phyloP scores from a whole-genome alignment of 805 yeast species.

The Ogataea methanolica region DNA sequence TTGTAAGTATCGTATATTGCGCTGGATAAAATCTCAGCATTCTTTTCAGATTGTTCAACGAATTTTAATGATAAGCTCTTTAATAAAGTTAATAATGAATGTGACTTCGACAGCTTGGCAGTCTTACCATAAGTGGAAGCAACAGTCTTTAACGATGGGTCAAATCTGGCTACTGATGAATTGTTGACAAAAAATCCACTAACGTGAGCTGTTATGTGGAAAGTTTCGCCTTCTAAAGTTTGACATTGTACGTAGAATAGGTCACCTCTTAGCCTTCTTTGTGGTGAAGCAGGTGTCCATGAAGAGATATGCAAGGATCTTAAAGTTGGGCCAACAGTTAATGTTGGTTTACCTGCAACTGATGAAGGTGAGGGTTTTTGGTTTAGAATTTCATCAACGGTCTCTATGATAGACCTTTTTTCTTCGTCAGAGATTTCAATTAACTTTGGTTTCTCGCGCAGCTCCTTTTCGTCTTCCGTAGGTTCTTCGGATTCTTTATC shows the following conservation, averaged over 20 bases:
- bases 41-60: conserved; percentile 43
- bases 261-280: conserved; percentile 65
- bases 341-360: conserved; percentile 30
- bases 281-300: conserved; percentile 83
- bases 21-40: conserved; percentile 40
- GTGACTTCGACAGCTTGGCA: conserved; percentile 34
- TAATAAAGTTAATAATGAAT: conserved; percentile 58
- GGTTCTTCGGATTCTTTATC: conserved; percentile 5
- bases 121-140: conserved; percentile 22
- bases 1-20: conserved; percentile 51
- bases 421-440: conserved; percentile 29
- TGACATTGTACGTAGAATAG: conserved; percentile 68
- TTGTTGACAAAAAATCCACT: conserved; percentile 78
- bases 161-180: conserved; percentile 63
- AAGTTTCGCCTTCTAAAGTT: conserved; percentile 77
- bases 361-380: conserved; percentile 8
- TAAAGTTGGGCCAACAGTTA: conserved; percentile 45
- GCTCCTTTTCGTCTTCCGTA: conserved; percentile 12
- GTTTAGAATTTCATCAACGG: conserved; percentile 17
- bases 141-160: conserved; percentile 47
- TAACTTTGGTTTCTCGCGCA: conserved; percentile 18
- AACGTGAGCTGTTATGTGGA: conserved; percentile 72
- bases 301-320: conserved; percentile 55
- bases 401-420: conserved; percentile 15
- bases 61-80: conserved; percentile 63